Conservation (phyloP, 1,284 basidiomycete species). For the Ustilago shanxiensis region DNA sequence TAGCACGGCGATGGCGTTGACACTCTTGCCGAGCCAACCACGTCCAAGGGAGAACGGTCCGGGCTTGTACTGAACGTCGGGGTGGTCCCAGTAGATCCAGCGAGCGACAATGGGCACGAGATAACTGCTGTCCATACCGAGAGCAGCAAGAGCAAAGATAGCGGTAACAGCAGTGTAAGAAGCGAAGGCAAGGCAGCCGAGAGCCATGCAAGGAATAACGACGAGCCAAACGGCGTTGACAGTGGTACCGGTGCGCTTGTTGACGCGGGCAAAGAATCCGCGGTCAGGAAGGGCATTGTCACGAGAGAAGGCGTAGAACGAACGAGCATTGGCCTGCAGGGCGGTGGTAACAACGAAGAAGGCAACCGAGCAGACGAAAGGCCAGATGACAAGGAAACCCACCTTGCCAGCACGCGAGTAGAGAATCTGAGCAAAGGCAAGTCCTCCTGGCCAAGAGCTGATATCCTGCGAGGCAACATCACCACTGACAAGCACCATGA, state of each 20-base stretch:
- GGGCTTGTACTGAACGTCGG: slow-evolving; percentile 83
- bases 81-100: slow-evolving; percentile 81
- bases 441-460: slow-evolving; percentile 62
- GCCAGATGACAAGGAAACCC: slow-evolving; percentile 78
- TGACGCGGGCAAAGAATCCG: slow-evolving; percentile 82
- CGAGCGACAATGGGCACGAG: slow-evolving; percentile 72
- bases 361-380: slow-evolving; percentile 67
- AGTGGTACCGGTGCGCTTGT: slow-evolving; percentile 77
- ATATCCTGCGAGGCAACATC: slow-evolving; percentile 56
- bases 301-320: slow-evolving; percentile 89
- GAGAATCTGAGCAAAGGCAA: slow-evolving; percentile 67
- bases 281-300: slow-evolving; percentile 85
- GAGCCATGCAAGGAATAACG: slow-evolving; percentile 72
- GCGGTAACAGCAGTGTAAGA: slow-evolving; percentile 63
- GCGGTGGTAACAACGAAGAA: slow-evolving; percentile 73
- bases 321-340: slow-evolving; percentile 86
- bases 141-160: slow-evolving; percentile 74
- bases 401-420: slow-evolving; percentile 61
- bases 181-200: slow-evolving; percentile 63
- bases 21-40: slow-evolving; percentile 77
- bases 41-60: slow-evolving; percentile 90
- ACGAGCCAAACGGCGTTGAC: slow-evolving; percentile 85
- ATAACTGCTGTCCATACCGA: slow-evolving; percentile 81
- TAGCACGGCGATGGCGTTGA: slow-evolving; percentile 78
- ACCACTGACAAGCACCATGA: slow-evolving; percentile 81